Percentiles rank a stretch among this genome's conserved stretches.
Evolutionary conservation across 2,329 filamentous ascomycete genomes (phyloP).

Genomic region (Didymella pinodella): DNA sequence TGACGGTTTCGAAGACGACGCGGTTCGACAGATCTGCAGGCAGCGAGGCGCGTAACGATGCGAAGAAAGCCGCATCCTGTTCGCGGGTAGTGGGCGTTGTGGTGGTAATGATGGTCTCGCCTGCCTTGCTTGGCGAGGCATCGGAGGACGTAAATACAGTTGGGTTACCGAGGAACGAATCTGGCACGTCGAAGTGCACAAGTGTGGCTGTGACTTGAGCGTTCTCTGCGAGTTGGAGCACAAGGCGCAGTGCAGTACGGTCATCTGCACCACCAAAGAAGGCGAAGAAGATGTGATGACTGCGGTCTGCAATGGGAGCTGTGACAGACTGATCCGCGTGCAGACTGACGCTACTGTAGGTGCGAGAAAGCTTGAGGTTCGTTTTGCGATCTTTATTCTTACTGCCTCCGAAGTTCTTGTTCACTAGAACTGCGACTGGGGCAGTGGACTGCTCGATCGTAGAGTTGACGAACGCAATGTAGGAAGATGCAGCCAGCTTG

Average conservation of each 20-base stretch:
- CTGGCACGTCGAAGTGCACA: slow-evolving; percentile 62
- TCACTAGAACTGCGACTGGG: slow-evolving; percentile 80
- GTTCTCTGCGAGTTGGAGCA: slow-evolving; percentile 84
- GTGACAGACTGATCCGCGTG: slow-evolving; percentile 66
- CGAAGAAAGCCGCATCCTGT: slow-evolving; percentile 64
- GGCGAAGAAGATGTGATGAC: slow-evolving; percentile 85
- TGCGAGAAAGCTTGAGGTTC: slow-evolving; percentile 35
- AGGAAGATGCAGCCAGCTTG: slow-evolving; percentile 68
- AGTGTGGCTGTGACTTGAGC: slow-evolving; percentile 80
- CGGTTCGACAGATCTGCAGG: slow-evolving; percentile 60
- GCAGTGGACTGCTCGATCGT: slow-evolving; percentile 70
- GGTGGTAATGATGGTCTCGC: slow-evolving; percentile 21
- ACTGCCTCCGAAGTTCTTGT: slow-evolving; percentile 69
- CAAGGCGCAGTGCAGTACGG: slow-evolving; percentile 77
- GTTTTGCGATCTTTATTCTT: slow-evolving; percentile 46
- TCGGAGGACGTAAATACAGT: slow-evolving; percentile 16
- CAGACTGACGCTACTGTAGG: slow-evolving; percentile 51
- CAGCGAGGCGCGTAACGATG: slow-evolving; percentile 64
- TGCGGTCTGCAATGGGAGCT: slow-evolving; percentile 68
- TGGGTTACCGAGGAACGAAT: slow-evolving; percentile 28
- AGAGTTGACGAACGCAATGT: slow-evolving; percentile 76
- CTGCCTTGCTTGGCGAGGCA: slow-evolving; percentile 27
- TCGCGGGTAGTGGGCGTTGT: slow-evolving; percentile 39
- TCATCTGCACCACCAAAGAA: slow-evolving; percentile 89
- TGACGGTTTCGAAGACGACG: slow-evolving; percentile 65